Conservation (phyloP, 1,139 yeast genomes). For the Saccharomyces hybrid region DNA sequence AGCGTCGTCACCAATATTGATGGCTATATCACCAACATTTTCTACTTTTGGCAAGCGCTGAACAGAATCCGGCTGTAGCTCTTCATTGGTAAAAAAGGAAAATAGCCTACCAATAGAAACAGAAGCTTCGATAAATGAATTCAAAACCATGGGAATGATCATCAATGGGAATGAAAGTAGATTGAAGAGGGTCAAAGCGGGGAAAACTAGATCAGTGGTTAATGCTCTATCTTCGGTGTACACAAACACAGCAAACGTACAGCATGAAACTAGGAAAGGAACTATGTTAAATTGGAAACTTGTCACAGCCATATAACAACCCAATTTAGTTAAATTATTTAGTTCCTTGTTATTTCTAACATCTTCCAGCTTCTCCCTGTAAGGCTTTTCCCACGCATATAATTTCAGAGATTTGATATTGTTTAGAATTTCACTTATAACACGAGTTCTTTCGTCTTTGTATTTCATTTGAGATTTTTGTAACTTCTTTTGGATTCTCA, state of each 20-base stretch:
- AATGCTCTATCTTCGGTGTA: constrained; percentile 57
- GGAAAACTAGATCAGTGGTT: constrained; percentile 89
- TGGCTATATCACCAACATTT: constrained; percentile 59
- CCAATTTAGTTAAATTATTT: constrained; percentile 67
- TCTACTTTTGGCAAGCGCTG: constrained; percentile 47
- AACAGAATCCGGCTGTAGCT: constrained; percentile 76
- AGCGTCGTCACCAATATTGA: constrained; percentile 55
- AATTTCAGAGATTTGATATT: constrained; percentile 87
- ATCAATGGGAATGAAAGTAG: constrained; percentile 86
- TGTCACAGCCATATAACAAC: constrained; percentile 65
- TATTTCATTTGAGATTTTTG: constrained; percentile 70
- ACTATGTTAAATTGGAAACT: constrained; percentile 80
- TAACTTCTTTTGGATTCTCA: constrained; percentile 62
- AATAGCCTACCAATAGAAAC: constrained; percentile 78
- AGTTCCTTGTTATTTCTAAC: constrained; percentile 90
- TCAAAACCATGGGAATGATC: constrained; percentile 85
- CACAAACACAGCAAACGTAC: constrained; percentile 86
- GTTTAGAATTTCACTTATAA: constrained; percentile 80
- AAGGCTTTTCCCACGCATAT: constrained; percentile 94
- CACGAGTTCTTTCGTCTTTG: constrained; percentile 61
- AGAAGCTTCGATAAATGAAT: constrained; percentile 80
- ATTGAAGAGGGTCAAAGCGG: constrained; percentile 83
- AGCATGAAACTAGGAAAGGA: constrained; percentile 85
- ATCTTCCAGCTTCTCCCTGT: constrained; percentile 57
- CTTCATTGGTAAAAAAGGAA: constrained; percentile 65